phyloP scores from a whole-genome alignment of 192 early-diverging fungal species.

The Radiomyces spectabilis region DNA sequence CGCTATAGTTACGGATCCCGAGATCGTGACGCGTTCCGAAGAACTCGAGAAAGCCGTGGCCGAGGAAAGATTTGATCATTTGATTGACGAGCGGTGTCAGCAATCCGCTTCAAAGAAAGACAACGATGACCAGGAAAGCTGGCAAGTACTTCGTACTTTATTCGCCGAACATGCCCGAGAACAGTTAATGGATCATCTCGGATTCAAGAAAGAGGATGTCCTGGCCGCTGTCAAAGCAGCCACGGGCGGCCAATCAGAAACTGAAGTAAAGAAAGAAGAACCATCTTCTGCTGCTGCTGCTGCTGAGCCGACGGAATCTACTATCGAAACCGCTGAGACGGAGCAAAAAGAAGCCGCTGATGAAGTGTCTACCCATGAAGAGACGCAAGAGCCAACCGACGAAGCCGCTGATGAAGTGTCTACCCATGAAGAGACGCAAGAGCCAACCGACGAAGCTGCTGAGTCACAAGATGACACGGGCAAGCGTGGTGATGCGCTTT shows the following conservation, averaged over 20 bases:
- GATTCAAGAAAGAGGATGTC: constrained; percentile 69
- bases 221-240: constrained; percentile 53
- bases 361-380: constrained; percentile 8
- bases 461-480: no score
- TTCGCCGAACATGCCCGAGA: constrained; percentile 75
- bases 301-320: no score
- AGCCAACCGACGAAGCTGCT: not conserved
- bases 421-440: not conserved
- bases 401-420: not conserved
- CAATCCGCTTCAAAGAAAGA: constrained; percentile 21
- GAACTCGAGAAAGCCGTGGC: constrained; percentile 69
- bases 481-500: not conserved
- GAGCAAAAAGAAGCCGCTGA: constrained; percentile 6
- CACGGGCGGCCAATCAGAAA: constrained; percentile 14
- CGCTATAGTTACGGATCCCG: constrained; percentile 65
- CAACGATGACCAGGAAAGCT: constrained; percentile 38
- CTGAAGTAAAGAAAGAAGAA: constrained; percentile 1
- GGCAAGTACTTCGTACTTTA: constrained; percentile 80
- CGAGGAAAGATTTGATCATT: constrained; percentile 24
- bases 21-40: constrained; percentile 56
- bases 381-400: not conserved
- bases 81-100: constrained; percentile 36
- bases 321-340: not conserved
- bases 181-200: constrained; percentile 80
- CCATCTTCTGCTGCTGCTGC: no score